phyloP scores from a whole-genome alignment of 345 rosid genomes.

The Stellera chamaejasme region DNA sequence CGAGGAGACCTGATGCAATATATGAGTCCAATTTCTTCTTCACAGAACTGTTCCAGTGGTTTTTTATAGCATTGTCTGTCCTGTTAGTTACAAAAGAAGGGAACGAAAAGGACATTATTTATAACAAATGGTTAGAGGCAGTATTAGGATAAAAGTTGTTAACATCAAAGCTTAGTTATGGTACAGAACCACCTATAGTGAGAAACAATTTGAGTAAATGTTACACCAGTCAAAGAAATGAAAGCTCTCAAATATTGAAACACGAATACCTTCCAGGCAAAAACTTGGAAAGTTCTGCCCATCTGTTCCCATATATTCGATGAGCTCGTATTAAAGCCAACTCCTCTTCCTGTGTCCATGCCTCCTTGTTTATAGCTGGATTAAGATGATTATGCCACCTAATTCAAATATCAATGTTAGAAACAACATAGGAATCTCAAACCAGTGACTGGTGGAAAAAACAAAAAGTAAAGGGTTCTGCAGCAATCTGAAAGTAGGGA shows the following conservation, averaged over 20 bases:
- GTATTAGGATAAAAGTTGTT: not conserved
- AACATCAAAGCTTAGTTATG: not conserved
- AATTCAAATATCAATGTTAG: conserved; percentile 10
- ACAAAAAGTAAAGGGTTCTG: not conserved
- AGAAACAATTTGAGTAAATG: not conserved
- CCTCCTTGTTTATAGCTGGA: conserved; percentile 93
- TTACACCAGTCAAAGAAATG: conserved; percentile 1
- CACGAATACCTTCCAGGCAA: conserved; percentile 89
- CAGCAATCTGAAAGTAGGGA: not conserved
- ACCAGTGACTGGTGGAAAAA: not conserved
- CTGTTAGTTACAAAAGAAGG: conserved; percentile 31
- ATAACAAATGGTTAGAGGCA: not conserved
- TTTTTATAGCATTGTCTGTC: conserved; percentile 97
- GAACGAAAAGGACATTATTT: conserved; percentile 19
- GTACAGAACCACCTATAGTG: not conserved
- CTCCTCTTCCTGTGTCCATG: conserved; percentile 99
- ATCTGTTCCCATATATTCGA: conserved; percentile 91
- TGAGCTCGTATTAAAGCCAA: conserved; percentile 92
- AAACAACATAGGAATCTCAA: not conserved
- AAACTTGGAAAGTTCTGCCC: conserved; percentile 97
- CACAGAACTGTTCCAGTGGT: conserved; percentile 99
- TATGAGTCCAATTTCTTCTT: conserved; percentile 96
- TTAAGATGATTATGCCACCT: conserved; percentile 99
- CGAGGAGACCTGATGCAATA: conserved; percentile 80
- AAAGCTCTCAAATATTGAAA: conserved; percentile 8